Evolutionary conservation across 2,329 filamentous ascomycete species (phyloP).

Genomic region (Curvularia lunata): DNA sequence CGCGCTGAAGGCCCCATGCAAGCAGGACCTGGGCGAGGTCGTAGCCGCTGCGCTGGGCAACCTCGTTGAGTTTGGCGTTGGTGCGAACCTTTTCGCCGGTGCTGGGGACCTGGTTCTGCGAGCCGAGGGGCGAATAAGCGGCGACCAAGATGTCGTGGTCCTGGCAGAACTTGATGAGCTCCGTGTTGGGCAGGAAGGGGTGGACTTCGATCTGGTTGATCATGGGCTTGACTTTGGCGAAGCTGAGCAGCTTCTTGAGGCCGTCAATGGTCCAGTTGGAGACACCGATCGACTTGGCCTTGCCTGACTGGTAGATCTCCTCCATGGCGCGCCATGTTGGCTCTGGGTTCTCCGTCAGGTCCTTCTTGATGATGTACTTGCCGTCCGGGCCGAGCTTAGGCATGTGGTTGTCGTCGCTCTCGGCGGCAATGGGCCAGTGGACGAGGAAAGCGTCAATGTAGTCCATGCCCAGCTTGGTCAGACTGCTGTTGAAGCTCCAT

Average conservation of each 20-base stretch:
- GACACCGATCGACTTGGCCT: conserved; percentile 70
- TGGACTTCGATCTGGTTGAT: conserved; percentile 80
- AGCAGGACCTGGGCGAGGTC: conserved; percentile 81
- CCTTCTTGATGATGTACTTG: conserved; percentile 68
- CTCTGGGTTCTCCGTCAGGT: conserved; percentile 70
- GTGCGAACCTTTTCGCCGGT: conserved; percentile 73
- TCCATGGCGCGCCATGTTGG: conserved; percentile 73
- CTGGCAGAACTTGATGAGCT: conserved; percentile 64
- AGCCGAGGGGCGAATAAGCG: conserved; percentile 72
- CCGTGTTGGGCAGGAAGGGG: conserved; percentile 72
- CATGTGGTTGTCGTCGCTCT: conserved; percentile 59
- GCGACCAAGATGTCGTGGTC: conserved; percentile 65
- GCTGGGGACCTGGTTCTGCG: conserved; percentile 71
- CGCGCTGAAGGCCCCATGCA: conserved; percentile 82
- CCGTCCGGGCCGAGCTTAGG: conserved; percentile 63
- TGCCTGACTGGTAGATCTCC: conserved; percentile 65
- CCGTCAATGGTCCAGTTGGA: conserved; percentile 74
- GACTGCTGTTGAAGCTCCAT: conserved; percentile 65
- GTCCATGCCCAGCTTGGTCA: conserved; percentile 64
- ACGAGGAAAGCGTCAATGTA: conserved; percentile 77
- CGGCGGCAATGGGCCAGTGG: conserved; percentile 63
- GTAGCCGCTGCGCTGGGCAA: conserved; percentile 76
- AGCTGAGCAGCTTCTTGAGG: conserved; percentile 70
- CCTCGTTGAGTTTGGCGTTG: conserved; percentile 68
- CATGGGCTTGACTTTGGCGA: conserved; percentile 69